Evolutionary conservation across 1,284 basidiomycete genomes (phyloP), one percentile per base, ranked within the genome.

Genomic region (Anthracocystis walkeri): DNA sequence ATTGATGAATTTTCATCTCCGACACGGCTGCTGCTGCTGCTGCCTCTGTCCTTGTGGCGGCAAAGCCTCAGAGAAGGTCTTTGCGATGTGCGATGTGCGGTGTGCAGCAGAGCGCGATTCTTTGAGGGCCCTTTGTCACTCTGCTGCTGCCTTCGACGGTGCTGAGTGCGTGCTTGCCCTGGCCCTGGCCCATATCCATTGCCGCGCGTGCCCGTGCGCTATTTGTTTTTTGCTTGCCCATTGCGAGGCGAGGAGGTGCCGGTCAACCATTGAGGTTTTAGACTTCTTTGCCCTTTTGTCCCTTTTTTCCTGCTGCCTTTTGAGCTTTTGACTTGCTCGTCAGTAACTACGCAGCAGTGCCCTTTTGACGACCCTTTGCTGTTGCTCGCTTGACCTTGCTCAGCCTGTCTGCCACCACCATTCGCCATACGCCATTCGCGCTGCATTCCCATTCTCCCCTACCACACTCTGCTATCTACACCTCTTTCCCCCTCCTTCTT

Each of bases 1-100:
- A 49, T 49, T 29, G 48, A 49, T 21, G 42, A 44, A 20, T 20
- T 44, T n/a, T 44, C 42, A 44, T 20, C 50, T 51, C 50, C 50
- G 50, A 51, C 50, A 41, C 53, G 29, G 27, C 42, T 44, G 20
- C 25, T 11, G 23, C 25, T 27, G 51, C 38, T 38, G 54, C 31
- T 46, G 20, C 21, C 7, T n/a, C 12, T 12, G 23, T 18, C 23
- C 18, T 33, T 29, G 31, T 35, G 49, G 20, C 33, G 33, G 31
- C 6, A n/a, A 33, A 38, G 35, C 35, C 35, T 38, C 35, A 38
- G 35, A 16, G 14, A 38, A 38, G n/a, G 8, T 38, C 11, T 33
- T 12, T 33, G 33, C 8, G 29, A 29, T 29, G 29, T 29, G 29
- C 29, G 29, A 29, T 4, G 8, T n/a, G n/a, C n/a, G n/a, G 29